phyloP scores from a whole-genome alignment of 352 stramenopile species.

The Peronospora belbahrii region DNA sequence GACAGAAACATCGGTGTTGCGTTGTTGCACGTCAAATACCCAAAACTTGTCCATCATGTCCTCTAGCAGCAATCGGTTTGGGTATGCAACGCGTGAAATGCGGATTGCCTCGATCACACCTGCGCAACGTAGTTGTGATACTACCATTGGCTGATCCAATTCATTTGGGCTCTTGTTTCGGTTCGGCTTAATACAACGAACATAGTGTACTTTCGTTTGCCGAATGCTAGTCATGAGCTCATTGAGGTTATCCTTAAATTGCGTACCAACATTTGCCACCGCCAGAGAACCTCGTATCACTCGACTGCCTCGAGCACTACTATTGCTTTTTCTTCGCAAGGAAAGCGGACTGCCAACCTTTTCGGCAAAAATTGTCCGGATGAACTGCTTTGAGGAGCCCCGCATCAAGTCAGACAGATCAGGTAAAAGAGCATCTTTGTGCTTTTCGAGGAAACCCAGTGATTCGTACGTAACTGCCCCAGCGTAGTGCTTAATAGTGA shows the following conservation, averaged over 20 bases:
- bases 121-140: constrained; percentile 94
- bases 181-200: constrained; percentile 99
- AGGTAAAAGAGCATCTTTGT: constrained; percentile 91
- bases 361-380: constrained; percentile 42
- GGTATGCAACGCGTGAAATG: constrained; percentile 96
- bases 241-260: constrained; percentile 88
- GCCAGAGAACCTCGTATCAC: constrained; percentile 41
- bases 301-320: constrained; percentile 26
- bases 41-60: constrained; percentile 77
- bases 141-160: constrained; percentile 89
- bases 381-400: constrained; percentile 52
- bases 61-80: constrained; percentile 90
- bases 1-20: constrained; percentile 32
- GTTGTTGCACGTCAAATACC: constrained; percentile 45
- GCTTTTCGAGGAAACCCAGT: constrained; percentile 91
- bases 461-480: constrained; percentile 89
- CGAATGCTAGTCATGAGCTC: constrained; percentile 92
- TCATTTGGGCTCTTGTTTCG: constrained; percentile 85
- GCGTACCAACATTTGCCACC: constrained; percentile 59
- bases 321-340: constrained; percentile 20
- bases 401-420: constrained; percentile 87
- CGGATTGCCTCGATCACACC: constrained; percentile 98
- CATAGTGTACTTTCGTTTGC: constrained; percentile 94
- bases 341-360: constrained; percentile 20
- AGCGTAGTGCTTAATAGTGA: constrained; percentile 92